Base-by-base conservation (phyloP, 768 basidiomycete genomes). In the Lactifluus subvellereus region DNA sequence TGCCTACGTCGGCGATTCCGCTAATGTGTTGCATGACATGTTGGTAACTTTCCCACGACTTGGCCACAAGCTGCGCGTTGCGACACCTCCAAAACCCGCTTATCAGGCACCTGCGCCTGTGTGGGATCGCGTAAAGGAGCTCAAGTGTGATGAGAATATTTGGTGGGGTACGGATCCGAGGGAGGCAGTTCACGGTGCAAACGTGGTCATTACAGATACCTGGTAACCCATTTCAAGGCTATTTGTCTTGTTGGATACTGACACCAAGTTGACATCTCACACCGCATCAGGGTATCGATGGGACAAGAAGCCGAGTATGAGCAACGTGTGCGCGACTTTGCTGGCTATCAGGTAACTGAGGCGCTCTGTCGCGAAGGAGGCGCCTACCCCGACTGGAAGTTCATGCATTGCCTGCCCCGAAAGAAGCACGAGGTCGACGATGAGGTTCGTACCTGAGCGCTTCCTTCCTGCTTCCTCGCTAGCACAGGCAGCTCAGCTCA, bases 11-110 rank as follows among this genome's bases (percentile, higher is more conserved):
- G 96, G 96, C 8, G 96, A 98, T 76, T 87, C 88, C 27, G 89
- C 94, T 53, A 99, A 98, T 71, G 92, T 99, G 54, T 78, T 97
- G 60, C 91, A 98, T 73, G 97, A 98, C 74, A 94, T 98, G 91
- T 86, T 98, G 35, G 96, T 98, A 67, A 86, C 93, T 7, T 91
- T 88, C 71, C 96, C 95, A 38, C 86, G 96, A 49, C 76, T 98
- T 2, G 97, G 97, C 0, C 93, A 95, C 75, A 78, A 85, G 51
- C 73, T 98, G 35, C 87, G 89, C 58, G 80, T 99, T 38, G 97
- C 94, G 43, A 86, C 85, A 45, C 97, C 97, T 2, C 75, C 78
- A 8, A 75, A 84, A 49, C 69, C 69, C 16, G 71, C 69, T 32
- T 93, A 94, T 70, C 83, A 85, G 38, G 85, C 87, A 20, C 89